These are phyloP conservation scores for Amaranthus tricolor DNA, from an alignment of 179 eudicot species.

Conservation along the genomic window DNA sequence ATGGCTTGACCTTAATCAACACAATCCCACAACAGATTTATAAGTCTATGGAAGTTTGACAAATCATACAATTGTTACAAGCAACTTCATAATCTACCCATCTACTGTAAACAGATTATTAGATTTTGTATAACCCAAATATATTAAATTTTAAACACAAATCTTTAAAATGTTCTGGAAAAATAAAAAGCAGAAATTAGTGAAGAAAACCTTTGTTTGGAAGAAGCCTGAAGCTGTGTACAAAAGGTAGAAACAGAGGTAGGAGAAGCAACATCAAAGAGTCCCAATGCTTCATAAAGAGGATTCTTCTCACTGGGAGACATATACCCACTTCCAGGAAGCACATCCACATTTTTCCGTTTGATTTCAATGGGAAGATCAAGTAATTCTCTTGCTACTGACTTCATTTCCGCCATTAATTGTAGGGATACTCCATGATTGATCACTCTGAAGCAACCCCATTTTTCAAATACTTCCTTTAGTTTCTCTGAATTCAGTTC, in stretches of 20 bases:
- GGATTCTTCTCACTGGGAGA: slow-evolving; percentile 48
- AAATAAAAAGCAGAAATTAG: neutral
- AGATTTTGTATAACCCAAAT: no score
- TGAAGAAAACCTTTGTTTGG: slow-evolving; percentile 48
- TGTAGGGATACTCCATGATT: slow-evolving; percentile 45
- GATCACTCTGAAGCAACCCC: slow-evolving; percentile 61
- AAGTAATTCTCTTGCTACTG: slow-evolving; percentile 37
- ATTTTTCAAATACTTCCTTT: slow-evolving; percentile 46
- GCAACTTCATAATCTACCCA: no score
- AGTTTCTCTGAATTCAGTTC: slow-evolving; percentile 32
- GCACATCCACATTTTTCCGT: slow-evolving; percentile 45
- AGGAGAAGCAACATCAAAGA: slow-evolving; percentile 46
- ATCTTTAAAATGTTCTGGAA: no score
- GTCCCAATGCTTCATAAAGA: slow-evolving; percentile 60
- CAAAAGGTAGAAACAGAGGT: slow-evolving; percentile 47
- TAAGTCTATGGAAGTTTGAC: no score
- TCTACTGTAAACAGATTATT: no score
- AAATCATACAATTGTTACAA: no score
- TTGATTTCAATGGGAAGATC: slow-evolving; percentile 56
- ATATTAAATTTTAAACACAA: no score
- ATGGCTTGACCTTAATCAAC: no score
- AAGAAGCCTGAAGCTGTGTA: slow-evolving; percentile 42
- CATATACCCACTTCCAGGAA: slow-evolving; percentile 61
- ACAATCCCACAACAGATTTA: no score
- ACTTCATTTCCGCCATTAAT: slow-evolving; percentile 61